Percentiles rank a stretch among this genome's conserved stretches.
phyloP scores from a whole-genome alignment of 2,329 filamentous ascomycete species.

The Elsinoe ampelina region DNA sequence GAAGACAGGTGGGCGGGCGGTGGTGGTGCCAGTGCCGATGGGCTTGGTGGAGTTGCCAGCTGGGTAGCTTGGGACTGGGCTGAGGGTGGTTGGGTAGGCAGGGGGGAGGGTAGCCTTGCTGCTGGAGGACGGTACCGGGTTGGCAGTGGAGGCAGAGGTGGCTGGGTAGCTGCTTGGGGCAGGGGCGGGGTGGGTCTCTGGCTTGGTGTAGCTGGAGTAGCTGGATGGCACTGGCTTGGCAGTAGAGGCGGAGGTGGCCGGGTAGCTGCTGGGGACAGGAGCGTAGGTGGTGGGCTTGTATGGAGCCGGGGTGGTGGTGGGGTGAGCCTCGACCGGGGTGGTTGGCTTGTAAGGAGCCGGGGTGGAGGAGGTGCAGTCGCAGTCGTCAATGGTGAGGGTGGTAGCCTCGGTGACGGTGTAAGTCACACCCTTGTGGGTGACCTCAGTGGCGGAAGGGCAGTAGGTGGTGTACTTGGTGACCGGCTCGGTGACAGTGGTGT shows the following conservation, averaged over 20 bases:
- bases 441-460: constrained; percentile 23
- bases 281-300: constrained; percentile 33
- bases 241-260: constrained; percentile 14
- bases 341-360: constrained; percentile 43
- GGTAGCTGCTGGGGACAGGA: constrained; percentile 12
- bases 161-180: constrained; percentile 1
- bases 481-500: constrained; percentile 24
- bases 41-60: constrained; percentile 9
- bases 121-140: neutral
- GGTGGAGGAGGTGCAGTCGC: constrained; percentile 39
- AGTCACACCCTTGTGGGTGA: constrained; percentile 21
- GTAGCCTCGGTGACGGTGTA: constrained; percentile 21
- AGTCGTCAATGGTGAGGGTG: constrained; percentile 23
- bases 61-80: constrained; percentile 16
- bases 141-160: constrained; percentile 12
- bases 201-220: constrained; percentile 15
- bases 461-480: constrained; percentile 27
- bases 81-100: constrained; percentile 16
- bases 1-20: constrained; percentile 31
- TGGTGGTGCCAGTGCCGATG: constrained; percentile 19
- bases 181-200: neutral
- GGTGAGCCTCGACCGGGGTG: constrained; percentile 12
- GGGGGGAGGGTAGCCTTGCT: neutral
- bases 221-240: constrained; percentile 6
- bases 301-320: constrained; percentile 34